Percentiles rank a stretch among this genome's conserved stretches.
Evolutionary conservation across 176 grass and related monocot genomes (phyloP).

Genomic region (Musa beccarii): DNA sequence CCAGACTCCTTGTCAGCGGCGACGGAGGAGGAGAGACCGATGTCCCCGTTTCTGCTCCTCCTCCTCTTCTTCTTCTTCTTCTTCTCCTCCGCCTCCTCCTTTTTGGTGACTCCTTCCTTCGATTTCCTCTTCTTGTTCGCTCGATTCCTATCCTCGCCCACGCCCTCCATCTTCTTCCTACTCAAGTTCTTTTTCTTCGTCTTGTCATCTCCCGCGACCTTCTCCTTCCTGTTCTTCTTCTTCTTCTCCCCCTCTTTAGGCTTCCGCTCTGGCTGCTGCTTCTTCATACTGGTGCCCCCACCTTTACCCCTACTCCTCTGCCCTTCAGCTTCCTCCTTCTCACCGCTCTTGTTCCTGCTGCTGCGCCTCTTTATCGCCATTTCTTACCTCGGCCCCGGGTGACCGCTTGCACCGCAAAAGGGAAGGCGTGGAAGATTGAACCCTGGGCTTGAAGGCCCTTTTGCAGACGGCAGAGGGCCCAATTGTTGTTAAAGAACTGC

Average conservation of each 20-base stretch:
- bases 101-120: neutral
- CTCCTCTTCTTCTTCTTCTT: neutral
- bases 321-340: neutral
- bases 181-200: neutral
- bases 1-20: neutral
- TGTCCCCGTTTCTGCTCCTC: neutral
- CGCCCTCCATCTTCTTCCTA: neutral
- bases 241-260: constrained; percentile 7
- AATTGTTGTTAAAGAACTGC: too few relatives aligned
- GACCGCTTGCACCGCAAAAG: neutral
- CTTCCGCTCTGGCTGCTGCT: neutral
- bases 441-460: too few relatives aligned
- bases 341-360: neutral
- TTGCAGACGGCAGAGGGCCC: too few relatives aligned
- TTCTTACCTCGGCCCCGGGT: neutral
- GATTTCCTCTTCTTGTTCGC: constrained; percentile 6
- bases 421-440: too few relatives aligned
- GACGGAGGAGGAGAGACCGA: neutral
- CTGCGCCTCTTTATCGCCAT: neutral
- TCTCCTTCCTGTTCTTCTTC: constrained; percentile 26
- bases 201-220: constrained; percentile 1
- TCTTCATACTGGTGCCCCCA: neutral
- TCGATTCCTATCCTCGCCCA: neutral
- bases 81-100: neutral
- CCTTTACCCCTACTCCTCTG: neutral